Base-by-base conservation (phyloP, 306 rosid genomes). In the Macrotyloma uniflorum region DNA sequence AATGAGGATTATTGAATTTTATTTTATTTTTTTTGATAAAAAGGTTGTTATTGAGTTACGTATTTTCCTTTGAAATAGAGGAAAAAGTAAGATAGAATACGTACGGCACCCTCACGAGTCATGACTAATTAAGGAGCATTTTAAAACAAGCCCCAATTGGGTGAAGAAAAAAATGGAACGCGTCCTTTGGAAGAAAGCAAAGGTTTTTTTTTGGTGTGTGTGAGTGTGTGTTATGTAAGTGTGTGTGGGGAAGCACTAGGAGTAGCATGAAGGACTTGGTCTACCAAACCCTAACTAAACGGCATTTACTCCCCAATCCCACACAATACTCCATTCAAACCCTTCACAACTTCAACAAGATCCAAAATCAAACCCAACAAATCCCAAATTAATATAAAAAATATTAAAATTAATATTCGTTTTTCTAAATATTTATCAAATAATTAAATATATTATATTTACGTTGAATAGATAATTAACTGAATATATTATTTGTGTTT, bases 301-400 rank as follows among this genome's bases (percentile, higher is more conserved):
- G 90, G 87, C 93, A 87, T 91, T 89, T 85, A 81, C 86, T 86
- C 51, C 35, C 82, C 68, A 78, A 67, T 55, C 79, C 88, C 89
- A 72, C 77, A 78, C 72, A 85, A 85, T 82, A 70, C 94, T 88
- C 85, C 92, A 40, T 82, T 80, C 93, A 67, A 82, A 47, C 50
- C 73, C 69, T 55, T 83, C 87, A 16, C 73, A 83, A 58, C 12
- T 77, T 81, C 85, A 33, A 89, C 51, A 83, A 86, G 94, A 91
- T 91, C 98, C 98, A 88, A 79, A n/a, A 81, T 54, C 85, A 85
- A 24, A n/a, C n/a, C n/a, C n/a, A n/a, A n/a, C n/a, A n/a, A n/a
- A n/a, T n/a, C n/a, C n/a, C n/a, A n/a, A n/a, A n/a, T n/a, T n/a
- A n/a, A n/a, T n/a, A n/a, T n/a, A n/a, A n/a, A n/a, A n/a, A n/a